phyloP scores from a whole-genome alignment of 139 green algal species.

The Haematococcus sp. region DNA sequence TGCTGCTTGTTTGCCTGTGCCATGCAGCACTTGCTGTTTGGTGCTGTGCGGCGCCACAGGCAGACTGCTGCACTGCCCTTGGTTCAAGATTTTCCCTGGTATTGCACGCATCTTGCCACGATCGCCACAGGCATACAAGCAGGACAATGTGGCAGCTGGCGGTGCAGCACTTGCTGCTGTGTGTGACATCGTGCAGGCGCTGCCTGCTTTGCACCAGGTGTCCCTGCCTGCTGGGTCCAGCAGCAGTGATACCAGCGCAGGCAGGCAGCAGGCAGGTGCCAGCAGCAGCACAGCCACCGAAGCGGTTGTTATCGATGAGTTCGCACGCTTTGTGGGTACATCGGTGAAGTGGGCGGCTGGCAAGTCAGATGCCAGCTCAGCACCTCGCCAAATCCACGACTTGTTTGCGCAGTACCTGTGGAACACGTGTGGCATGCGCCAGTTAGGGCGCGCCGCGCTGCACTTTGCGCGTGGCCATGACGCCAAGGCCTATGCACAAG shows the following conservation, averaged over 20 bases:
- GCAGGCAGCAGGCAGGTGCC: not conserved
- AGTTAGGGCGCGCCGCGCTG: conserved; percentile 20
- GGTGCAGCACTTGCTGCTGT: not conserved
- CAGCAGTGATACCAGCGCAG: conserved; percentile 2
- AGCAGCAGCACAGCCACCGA: not conserved
- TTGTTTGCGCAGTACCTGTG: conserved; percentile 25
- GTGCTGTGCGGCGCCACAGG: no score
- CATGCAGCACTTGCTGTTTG: no score
- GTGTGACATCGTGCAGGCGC: not conserved
- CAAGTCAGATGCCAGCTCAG: not conserved
- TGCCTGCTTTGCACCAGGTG: conserved; percentile 11
- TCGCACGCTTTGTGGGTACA: conserved; percentile 23
- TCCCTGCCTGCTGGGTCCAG: no score
- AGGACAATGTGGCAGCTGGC: conserved; percentile 2
- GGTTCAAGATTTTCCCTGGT: no score
- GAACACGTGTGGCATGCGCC: conserved; percentile 19
- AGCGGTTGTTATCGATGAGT: conserved; percentile 23
- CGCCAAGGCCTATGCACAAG: not conserved
- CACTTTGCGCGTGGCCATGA: conserved; percentile 36
- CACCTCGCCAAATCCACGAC: conserved; percentile 27
- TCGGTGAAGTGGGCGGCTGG: conserved; percentile 42
- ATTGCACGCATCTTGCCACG: not conserved
- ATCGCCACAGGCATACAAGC: conserved; percentile 21
- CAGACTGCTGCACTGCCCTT: no score
- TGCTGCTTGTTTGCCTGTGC: no score